Evolutionary conservation across 2,329 filamentous ascomycete genomes (phyloP), one percentile per base, ranked within the genome.

Genomic region (Aspergillus tanneri): DNA sequence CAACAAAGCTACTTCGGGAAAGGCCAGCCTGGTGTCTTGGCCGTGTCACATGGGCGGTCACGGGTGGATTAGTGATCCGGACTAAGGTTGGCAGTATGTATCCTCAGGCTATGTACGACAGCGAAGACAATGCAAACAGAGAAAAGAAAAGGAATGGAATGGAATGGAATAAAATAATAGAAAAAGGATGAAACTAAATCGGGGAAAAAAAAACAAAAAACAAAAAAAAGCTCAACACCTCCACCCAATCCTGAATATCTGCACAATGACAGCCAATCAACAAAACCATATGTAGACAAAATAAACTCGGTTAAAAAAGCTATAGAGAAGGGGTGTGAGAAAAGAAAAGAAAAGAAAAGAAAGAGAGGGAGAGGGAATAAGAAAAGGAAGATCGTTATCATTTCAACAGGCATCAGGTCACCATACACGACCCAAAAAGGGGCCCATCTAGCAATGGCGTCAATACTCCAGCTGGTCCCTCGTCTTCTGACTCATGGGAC

Each of bases 401-500:
- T n/a, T n/a, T n/a, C n/a, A n/a, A n/a, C n/a, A n/a, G n/a, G n/a
- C n/a, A n/a, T n/a, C n/a, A n/a, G n/a, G n/a, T n/a, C n/a, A n/a
- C n/a, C n/a, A n/a, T n/a, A n/a, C n/a, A n/a, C n/a, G n/a, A n/a
- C n/a, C n/a, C n/a, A n/a, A n/a, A n/a, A n/a, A n/a, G n/a, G n/a
- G n/a, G n/a, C n/a, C n/a, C n/a, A n/a, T n/a, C n/a, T n/a, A n/a
- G n/a, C n/a, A n/a, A n/a, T n/a, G n/a, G n/a, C n/a, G n/a, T n/a
- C 35, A 36, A 24, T 27, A 38, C 24, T 54, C 59, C 49, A 68
- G 47, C 51, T 66, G 61, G 12, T 64, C 60, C 55, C 62, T 63
- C 27, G 66, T 66, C 46, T 59, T 55, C 43, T 69, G 67, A 43
- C 67, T 70, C 53, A 65, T 66, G 11, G 61, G 59, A 10, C 58